These are phyloP conservation scores for Penicillium daleae DNA, from an alignment of 495 filamentous ascomycete genomes.

Conservation along the genomic window DNA sequence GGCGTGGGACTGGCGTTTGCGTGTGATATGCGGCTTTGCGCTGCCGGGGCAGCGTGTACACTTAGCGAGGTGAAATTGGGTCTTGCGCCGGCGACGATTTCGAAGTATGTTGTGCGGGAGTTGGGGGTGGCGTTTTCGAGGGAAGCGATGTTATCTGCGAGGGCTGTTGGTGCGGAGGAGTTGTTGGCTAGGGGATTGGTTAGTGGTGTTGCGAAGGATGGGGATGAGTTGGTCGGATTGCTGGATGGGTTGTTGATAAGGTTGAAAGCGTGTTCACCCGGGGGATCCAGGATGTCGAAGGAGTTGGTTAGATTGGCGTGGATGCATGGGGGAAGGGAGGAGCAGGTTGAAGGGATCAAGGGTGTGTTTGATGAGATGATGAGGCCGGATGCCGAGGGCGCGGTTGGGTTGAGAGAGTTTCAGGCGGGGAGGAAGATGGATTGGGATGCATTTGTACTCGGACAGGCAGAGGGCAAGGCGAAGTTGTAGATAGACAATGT, in stretches of 20 bases:
- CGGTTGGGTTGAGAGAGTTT: constrained; percentile 28
- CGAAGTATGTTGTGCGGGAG: constrained; percentile 39
- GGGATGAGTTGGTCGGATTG: constrained; percentile 2
- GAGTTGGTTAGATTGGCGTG: constrained; percentile 29
- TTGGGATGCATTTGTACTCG: constrained; percentile 21
- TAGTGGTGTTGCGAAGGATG: constrained; percentile 16
- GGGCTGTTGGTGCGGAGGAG: constrained; percentile 29
- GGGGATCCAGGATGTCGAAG: constrained; percentile 32
- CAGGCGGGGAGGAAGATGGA: constrained; percentile 24
- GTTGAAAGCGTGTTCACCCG: constrained; percentile 22
- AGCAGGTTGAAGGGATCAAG: constrained; percentile 24
- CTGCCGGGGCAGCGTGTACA: constrained; percentile 27
- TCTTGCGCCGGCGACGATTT: constrained; percentile 37
- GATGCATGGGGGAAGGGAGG: constrained; percentile 20
- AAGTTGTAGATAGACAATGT: not conserved
- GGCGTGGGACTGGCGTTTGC: constrained; percentile 44
- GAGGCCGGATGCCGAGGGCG: constrained; percentile 25
- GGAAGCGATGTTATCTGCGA: constrained; percentile 37
- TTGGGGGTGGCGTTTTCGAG: constrained; percentile 32
- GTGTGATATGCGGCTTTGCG: constrained; percentile 39
- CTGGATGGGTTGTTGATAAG: constrained; percentile 18
- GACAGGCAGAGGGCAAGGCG: not conserved
- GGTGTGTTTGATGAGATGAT: constrained; percentile 28
- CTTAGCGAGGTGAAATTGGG: constrained; percentile 41
- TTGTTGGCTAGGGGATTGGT: constrained; percentile 26